Evolutionary conservation across 768 basidiomycete genomes (phyloP).

Genomic region (Russula brevipes): DNA sequence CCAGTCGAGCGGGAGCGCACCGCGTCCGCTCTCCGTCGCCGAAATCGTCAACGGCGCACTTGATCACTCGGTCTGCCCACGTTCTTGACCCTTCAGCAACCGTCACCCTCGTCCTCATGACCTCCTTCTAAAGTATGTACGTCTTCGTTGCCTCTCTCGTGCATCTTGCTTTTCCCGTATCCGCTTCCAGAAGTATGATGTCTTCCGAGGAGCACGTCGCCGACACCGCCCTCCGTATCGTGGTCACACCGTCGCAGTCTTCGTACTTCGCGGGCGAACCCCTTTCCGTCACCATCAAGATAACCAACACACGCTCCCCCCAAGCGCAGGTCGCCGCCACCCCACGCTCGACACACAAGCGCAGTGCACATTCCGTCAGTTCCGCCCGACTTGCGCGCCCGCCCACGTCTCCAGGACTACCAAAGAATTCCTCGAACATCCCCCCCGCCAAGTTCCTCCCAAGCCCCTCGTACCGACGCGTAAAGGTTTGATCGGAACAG

Average conservation of each 20-base stretch:
- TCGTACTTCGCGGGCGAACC: slow-evolving; percentile 92
- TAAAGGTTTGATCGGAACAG: slow-evolving; percentile 53
- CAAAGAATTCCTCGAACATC: slow-evolving; percentile 38
- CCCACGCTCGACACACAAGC: slow-evolving; percentile 48
- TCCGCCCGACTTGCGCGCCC: slow-evolving; percentile 77
- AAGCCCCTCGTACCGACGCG: slow-evolving; percentile 29
- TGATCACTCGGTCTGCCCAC: no score
- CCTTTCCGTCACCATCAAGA: slow-evolving; percentile 79
- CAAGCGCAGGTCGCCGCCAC: slow-evolving; percentile 38
- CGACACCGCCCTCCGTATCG: slow-evolving; percentile 46
- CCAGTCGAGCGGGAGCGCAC: no score
- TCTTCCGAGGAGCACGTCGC: slow-evolving; percentile 10
- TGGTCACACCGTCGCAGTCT: slow-evolving; percentile 73
- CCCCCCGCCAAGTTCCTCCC: slow-evolving; percentile 26
- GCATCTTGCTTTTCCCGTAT: background rate
- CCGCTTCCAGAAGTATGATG: slow-evolving; percentile 1
- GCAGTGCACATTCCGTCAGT: slow-evolving; percentile 75
- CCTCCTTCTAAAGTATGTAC: background rate
- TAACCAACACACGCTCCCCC: slow-evolving; percentile 72
- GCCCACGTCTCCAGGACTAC: slow-evolving; percentile 73
- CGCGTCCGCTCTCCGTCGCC: no score
- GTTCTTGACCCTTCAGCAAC: no score
- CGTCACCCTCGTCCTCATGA: background rate
- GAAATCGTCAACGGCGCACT: no score
- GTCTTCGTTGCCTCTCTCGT: background rate